Base-by-base conservation (phyloP, 495 filamentous ascomycete species). In the Penicillium angulare region DNA sequence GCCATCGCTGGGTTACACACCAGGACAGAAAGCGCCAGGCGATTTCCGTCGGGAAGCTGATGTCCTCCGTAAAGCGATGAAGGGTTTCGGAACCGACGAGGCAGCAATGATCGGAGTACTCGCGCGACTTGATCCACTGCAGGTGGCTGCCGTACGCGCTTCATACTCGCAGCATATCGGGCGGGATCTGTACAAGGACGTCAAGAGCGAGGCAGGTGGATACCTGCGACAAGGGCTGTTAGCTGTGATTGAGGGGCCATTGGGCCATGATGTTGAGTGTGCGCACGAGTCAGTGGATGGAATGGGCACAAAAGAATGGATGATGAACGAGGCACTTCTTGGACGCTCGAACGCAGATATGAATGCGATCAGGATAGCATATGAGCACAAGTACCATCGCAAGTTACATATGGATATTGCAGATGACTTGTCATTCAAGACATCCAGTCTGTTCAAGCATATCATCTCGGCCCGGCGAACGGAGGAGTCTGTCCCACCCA, bases 11-110 rank as follows among this genome's bases (percentile, higher is more conserved):
- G 86, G 87, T 29, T 90, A 89, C 47, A 75, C 75, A 0, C 76
- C 82, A 5, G 75, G 79, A 3, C 80, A 84, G 56, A 66, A 76
- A 16, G 88, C 87, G 20, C 77, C 74, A 5, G 86, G 81, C 61
- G 83, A 91, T 49, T 83, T 78, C 41, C 75, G 68, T 2, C 60
- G 67, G 2, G 82, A 95, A 49, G 87, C 89, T 0, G 79, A 90
- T 41, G 76, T 67, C 7, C 74, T 95, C 18, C 78, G 89, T 44
- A 80, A 79, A 57, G 89, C 92, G 2, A 95, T 95, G 87, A 95
- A 95, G 72, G 90, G 92, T 7, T 86, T 93, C 49, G 92, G 91
- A 35, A 96, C 92, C 0, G 84, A 96, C 57, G 91, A 96, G 65
- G 82, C 80, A 43, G 66, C 79, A 0, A 74, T 96, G 0, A 88